Evolutionary conservation across 2,329 filamentous ascomycete genomes (phyloP).

Genomic region (Penicillium verrucosum): DNA sequence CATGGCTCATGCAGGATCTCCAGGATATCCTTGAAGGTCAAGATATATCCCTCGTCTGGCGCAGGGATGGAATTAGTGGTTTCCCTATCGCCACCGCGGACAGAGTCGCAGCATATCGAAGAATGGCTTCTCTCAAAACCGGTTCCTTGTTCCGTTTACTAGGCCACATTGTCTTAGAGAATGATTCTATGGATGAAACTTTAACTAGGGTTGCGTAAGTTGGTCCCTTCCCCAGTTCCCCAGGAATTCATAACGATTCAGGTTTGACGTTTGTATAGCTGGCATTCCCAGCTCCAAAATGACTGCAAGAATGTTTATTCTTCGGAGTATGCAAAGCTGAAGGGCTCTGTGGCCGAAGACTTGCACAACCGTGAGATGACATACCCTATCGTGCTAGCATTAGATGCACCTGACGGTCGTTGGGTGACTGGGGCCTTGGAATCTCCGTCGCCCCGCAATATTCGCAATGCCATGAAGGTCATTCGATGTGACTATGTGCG

Average conservation of each 20-base stretch:
- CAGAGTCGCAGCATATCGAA: not conserved
- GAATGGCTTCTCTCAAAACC: not conserved
- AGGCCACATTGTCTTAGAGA: not conserved
- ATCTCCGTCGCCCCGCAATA: not conserved
- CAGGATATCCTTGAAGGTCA: not conserved
- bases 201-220: not conserved
- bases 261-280: not conserved
- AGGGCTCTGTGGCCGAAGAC: not conserved
- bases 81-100: not conserved
- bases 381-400: not conserved
- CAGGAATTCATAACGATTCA: not conserved
- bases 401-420: not conserved
- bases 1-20: not conserved
- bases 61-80: not conserved
- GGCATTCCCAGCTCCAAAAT: not conserved
- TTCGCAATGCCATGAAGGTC: not conserved
- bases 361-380: not conserved
- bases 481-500: not conserved
- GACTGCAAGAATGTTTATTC: not conserved
- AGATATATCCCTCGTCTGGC: not conserved
- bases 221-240: not conserved
- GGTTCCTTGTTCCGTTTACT: not conserved
- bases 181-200: not conserved
- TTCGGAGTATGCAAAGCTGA: not conserved
- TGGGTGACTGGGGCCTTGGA: not conserved